Evolutionary conservation across 257 asterid genomes (phyloP), one percentile per base, ranked within the genome.

Genomic region (Solanum megistacrolobum): DNA sequence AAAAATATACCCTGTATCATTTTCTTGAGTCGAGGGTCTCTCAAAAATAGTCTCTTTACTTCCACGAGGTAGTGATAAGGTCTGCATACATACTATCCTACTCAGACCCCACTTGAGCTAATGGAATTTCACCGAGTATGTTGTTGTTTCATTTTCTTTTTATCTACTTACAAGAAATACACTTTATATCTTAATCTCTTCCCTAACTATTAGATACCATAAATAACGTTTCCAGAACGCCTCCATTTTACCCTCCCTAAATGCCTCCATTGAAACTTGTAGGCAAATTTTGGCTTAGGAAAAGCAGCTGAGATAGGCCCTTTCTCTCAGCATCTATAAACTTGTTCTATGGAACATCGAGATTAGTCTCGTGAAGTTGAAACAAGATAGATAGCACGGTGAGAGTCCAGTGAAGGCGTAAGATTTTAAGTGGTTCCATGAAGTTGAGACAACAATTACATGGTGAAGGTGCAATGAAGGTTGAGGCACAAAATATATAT

Each of bases 261-360:
- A 43, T 12, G 52, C 16, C 52, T 12, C 60, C 60, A 48, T 48
- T 48, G 60, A 13, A 48, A 48, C 60, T 48, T 48, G 60, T 48
- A 48, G 9, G 60, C 23, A 16, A 16, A 2, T 14, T 48, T 48
- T 48, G 60, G 60, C 60, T 48, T 48, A 14, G 60, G 60, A 14
- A 48, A 48, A 48, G 60, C 60, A 48, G 21, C 60, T 14, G 9
- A 48, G 21, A 48, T 48, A 14, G 60, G 7, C 60, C 60, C 60
- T 48, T 5, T 48, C 60, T 48, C 58, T 48, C 21, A 48, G 58
- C 1, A 48, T 48, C 85, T 95, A 96, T 84, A 93, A 94, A 87
- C 99, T 98, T 5, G 92, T 96, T 68, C 87, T 95, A 88, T 92
- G 98, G 83, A 96, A 93, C 86, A 93, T 96, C 86, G 97, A 96